A percentile compares a stretch with the other conserved stretches of the same genome.
These are phyloP conservation scores for Aspergillus ustus DNA, from an alignment of 2,329 filamentous ascomycete genomes.

Conservation along the genomic window DNA sequence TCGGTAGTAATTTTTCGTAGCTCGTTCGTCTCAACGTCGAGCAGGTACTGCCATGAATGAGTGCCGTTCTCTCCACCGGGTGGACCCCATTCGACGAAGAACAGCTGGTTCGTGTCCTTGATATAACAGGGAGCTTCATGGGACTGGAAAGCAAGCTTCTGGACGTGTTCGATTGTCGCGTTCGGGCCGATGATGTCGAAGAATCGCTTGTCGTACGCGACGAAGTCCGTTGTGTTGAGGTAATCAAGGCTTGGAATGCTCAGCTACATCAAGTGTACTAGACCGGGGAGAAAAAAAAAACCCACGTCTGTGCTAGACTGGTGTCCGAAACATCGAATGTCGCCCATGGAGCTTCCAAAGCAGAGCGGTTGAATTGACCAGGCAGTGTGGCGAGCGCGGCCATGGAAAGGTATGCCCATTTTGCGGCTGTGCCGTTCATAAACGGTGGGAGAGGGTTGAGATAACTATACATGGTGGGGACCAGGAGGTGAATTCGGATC, in stretches of 20 bases:
- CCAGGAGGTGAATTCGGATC: background rate
- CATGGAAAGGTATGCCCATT: constrained; percentile 19
- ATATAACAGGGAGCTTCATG: constrained; percentile 20
- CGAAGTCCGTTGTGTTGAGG: constrained; percentile 18
- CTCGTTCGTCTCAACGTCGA: constrained; percentile 13
- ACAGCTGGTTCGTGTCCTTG: constrained; percentile 14
- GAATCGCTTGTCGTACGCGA: constrained; percentile 20
- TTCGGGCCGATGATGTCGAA: constrained; percentile 19
- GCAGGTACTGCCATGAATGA: constrained; percentile 21
- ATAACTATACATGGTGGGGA: background rate
- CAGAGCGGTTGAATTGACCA: constrained; percentile 17
- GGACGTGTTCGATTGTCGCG: constrained; percentile 18
- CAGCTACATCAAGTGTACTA: background rate
- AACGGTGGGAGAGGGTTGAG: constrained; percentile 11
- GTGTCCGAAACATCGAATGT: constrained; percentile 3
- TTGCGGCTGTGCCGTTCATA: constrained; percentile 11
- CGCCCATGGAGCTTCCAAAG: constrained; percentile 16
- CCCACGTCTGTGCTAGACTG: constrained; percentile 5
- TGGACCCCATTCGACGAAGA: constrained; percentile 24
- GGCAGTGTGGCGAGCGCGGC: constrained; percentile 15
- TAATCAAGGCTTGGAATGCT: background rate
- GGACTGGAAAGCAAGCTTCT: constrained; percentile 15
- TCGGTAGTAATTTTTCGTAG: constrained; percentile 16
- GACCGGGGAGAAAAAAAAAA: background rate
- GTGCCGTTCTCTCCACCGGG: constrained; percentile 18